A percentile compares a stretch with the other conserved stretches of the same genome.
phyloP scores from a whole-genome alignment of 208 protist genomes.

The Trypanosoma brucei region DNA sequence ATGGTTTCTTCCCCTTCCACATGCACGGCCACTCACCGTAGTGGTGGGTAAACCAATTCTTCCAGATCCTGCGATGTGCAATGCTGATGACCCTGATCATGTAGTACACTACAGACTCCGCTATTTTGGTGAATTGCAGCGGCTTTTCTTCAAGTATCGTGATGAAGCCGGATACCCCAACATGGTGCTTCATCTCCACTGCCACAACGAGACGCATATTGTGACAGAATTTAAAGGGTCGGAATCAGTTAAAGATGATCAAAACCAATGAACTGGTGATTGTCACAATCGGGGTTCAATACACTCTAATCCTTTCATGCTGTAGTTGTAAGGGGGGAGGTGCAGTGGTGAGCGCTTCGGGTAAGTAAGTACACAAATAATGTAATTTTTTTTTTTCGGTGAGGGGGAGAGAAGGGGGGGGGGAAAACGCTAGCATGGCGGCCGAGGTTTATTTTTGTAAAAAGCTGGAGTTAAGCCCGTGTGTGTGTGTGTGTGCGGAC shows the following conservation, averaged over 20 bases:
- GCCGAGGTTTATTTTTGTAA: too few relatives aligned
- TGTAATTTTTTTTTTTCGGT: too few relatives aligned
- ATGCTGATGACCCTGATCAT: constrained; percentile 30
- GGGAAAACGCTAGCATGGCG: too few relatives aligned
- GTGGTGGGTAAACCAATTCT: constrained; percentile 52
- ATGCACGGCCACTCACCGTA: constrained; percentile 34
- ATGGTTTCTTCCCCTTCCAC: constrained; percentile 53
- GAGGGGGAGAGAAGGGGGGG: too few relatives aligned
- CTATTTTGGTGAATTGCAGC: constrained; percentile 57
- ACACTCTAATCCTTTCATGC: too few relatives aligned
- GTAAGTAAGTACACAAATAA: too few relatives aligned
- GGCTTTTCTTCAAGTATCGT: constrained; percentile 57
- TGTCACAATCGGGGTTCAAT: too few relatives aligned
- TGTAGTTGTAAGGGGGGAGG: too few relatives aligned
- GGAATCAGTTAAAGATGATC: background rate
- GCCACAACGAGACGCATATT: constrained; percentile 25
- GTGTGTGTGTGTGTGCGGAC: too few relatives aligned
- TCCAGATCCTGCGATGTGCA: constrained; percentile 30
- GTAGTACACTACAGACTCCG: constrained; percentile 35
- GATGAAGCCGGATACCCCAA: constrained; percentile 50
- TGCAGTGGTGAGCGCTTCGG: too few relatives aligned
- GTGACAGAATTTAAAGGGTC: constrained; percentile 5
- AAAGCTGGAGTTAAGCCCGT: too few relatives aligned
- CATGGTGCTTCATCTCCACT: constrained; percentile 55
- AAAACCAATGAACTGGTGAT: too few relatives aligned